These are phyloP conservation scores for Boletus fagicola DNA, from an alignment of 768 basidiomycete species.

Conservation along the genomic window DNA sequence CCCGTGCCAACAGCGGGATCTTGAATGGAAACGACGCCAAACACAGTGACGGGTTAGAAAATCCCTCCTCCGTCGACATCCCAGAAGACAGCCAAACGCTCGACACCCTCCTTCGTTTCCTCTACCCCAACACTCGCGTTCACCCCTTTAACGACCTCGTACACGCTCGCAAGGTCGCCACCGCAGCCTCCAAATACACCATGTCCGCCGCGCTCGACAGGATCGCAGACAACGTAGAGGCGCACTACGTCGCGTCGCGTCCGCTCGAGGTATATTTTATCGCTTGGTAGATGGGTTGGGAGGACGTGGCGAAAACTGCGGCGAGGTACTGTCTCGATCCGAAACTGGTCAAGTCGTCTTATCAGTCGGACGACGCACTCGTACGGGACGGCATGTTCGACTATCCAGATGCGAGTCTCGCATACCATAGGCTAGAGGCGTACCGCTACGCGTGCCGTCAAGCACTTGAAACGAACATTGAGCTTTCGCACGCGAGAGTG, in stretches of 20 bases:
- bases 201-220: too few species aligned
- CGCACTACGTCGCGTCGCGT: neutral
- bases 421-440: neutral
- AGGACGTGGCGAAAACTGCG: neutral
- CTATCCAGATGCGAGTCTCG: neutral
- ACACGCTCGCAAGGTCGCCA: conserved; percentile 4
- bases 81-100: conserved; percentile 1
- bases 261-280: conserved; percentile 2
- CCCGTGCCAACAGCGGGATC: too few species aligned
- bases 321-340: neutral
- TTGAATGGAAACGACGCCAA: too few species aligned
- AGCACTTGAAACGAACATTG: too few species aligned
- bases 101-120: conserved; percentile 8
- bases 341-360: too few species aligned
- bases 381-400: neutral
- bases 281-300: conserved; percentile 5
- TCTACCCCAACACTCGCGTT: conserved; percentile 2
- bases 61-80: neutral
- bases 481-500: fast-evolving
- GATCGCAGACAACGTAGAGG: neutral
- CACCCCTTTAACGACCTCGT: neutral
- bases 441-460: neutral
- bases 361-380: neutral
- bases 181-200: too few species aligned
- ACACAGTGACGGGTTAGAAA: too few species aligned